Conservation (phyloP, 1,139 yeast species). For the Blastobotrys persicus region DNA sequence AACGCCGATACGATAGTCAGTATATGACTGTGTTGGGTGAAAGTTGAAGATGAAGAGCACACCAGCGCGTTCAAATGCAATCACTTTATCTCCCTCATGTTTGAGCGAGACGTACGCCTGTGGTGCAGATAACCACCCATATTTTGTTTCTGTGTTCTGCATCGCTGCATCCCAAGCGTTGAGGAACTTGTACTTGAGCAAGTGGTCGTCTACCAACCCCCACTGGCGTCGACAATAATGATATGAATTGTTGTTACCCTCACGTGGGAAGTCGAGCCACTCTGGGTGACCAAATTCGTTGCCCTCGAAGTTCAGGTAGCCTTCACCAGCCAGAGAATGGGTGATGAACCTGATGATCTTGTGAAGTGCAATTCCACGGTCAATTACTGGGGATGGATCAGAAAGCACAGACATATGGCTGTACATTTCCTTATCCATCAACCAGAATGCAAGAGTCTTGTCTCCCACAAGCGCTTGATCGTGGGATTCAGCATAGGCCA, state of each 20-base stretch:
- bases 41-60: constrained; percentile 83
- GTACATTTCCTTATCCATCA: constrained; percentile 98
- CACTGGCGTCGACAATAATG: constrained; percentile 95
- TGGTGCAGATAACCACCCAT: constrained; percentile 69
- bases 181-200: constrained; percentile 74
- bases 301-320: constrained; percentile 93
- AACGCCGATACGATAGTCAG: constrained; percentile 88
- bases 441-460: constrained; percentile 94
- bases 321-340: constrained; percentile 91
- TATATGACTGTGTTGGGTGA: constrained; percentile 77
- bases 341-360: constrained; percentile 86
- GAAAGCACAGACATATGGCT: constrained; percentile 84
- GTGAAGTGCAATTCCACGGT: constrained; percentile 87
- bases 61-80: constrained; percentile 87
- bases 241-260: constrained; percentile 81
- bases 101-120: constrained; percentile 88
- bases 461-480: constrained; percentile 98
- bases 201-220: constrained; percentile 74
- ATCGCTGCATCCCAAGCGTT: constrained; percentile 79
- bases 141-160: constrained; percentile 70
- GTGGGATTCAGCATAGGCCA: constrained; percentile 92
- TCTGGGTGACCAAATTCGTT: constrained; percentile 99
- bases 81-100: constrained; percentile 81
- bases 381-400: constrained; percentile 71
- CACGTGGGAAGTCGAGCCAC: constrained; percentile 96